A percentile compares a stretch with the other conserved stretches of the same genome.
phyloP scores from a whole-genome alignment of 495 filamentous ascomycete genomes.

The Pyrenula massariospora region DNA sequence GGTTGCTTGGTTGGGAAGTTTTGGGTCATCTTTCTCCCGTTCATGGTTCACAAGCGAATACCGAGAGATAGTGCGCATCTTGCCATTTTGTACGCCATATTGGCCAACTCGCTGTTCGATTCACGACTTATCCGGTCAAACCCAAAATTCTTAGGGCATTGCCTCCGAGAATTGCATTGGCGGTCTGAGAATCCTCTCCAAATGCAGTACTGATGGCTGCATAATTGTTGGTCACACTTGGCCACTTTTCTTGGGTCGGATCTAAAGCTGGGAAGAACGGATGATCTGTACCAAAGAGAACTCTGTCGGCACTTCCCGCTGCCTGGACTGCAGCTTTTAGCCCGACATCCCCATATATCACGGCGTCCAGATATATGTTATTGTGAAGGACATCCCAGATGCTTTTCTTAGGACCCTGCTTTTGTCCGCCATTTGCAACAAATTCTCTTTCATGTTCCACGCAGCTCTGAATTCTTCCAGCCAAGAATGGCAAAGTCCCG shows the following conservation, averaged over 20 bases:
- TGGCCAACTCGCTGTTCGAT: too few relatives aligned
- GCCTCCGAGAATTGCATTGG: slow-evolving; percentile 46
- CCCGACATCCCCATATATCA: slow-evolving; percentile 66
- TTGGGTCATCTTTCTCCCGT: slow-evolving; percentile 12
- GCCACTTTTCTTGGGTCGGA: slow-evolving; percentile 52
- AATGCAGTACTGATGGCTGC: slow-evolving; percentile 54
- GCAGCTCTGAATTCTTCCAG: slow-evolving; percentile 81
- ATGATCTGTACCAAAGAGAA: slow-evolving; percentile 86
- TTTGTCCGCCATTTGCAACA: slow-evolving; percentile 35
- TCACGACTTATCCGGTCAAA: slow-evolving; percentile 30
- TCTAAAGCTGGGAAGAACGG: slow-evolving; percentile 85
- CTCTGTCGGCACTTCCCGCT: slow-evolving; percentile 45
- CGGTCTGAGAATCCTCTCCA: slow-evolving; percentile 33
- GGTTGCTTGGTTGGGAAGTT: slow-evolving; percentile 37
- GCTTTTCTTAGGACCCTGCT: slow-evolving; percentile 36
- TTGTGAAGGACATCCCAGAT: slow-evolving; percentile 73
- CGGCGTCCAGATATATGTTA: slow-evolving; percentile 88
- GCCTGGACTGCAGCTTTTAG: slow-evolving; percentile 56
- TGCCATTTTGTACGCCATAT: too few relatives aligned
- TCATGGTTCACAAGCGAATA: not conserved
- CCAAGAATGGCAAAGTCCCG: slow-evolving; percentile 80
- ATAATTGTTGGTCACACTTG: slow-evolving; percentile 71
- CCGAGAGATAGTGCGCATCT: too few relatives aligned
- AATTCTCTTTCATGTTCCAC: slow-evolving; percentile 68
- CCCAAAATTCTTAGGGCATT: slow-evolving; percentile 59